Conservation (phyloP, 1,284 basidiomycete species). For the Meira miltonrushii region DNA sequence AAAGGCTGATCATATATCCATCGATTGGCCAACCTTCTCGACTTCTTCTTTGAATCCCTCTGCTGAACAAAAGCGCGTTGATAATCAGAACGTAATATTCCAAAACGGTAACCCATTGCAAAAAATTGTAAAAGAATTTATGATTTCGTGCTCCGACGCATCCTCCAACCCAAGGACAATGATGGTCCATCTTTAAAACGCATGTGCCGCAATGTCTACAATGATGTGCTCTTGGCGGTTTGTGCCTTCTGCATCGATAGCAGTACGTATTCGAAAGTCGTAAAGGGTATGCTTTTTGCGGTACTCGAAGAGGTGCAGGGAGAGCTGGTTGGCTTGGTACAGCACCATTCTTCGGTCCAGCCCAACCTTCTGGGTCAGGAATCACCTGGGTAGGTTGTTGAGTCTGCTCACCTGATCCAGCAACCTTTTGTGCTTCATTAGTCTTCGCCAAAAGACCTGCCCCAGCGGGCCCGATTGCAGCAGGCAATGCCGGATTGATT, state of each 20-base stretch:
- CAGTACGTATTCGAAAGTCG: slow-evolving; percentile 35
- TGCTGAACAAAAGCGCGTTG: slow-evolving; percentile 50
- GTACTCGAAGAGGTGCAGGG: slow-evolving; percentile 10
- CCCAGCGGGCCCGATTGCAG: background rate
- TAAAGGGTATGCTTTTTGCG: slow-evolving; percentile 11
- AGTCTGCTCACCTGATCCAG: background rate
- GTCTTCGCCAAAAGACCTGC: slow-evolving; percentile 1
- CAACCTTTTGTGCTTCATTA: background rate
- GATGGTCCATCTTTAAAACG: slow-evolving; percentile 70
- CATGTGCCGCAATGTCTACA: slow-evolving; percentile 70
- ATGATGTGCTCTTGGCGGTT: slow-evolving; percentile 69
- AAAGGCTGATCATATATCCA: slow-evolving; percentile 63
- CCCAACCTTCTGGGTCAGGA: background rate
- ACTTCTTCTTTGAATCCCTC: slow-evolving; percentile 24
- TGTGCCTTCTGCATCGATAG: slow-evolving; percentile 57
- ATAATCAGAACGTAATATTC: slow-evolving; percentile 62
- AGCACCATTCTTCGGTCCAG: background rate
- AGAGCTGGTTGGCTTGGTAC: slow-evolving; percentile 3
- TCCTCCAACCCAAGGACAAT: slow-evolving; percentile 67
- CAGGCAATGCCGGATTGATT: background rate
- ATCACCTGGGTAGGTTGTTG: background rate
- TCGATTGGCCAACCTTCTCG: slow-evolving; percentile 56
- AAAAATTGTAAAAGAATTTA: slow-evolving; percentile 72
- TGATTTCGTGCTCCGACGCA: slow-evolving; percentile 77
- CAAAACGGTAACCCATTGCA: slow-evolving; percentile 61